These are phyloP conservation scores for Perilla frutescens DNA, from an alignment of 257 asterid genomes.

Conservation along the genomic window DNA sequence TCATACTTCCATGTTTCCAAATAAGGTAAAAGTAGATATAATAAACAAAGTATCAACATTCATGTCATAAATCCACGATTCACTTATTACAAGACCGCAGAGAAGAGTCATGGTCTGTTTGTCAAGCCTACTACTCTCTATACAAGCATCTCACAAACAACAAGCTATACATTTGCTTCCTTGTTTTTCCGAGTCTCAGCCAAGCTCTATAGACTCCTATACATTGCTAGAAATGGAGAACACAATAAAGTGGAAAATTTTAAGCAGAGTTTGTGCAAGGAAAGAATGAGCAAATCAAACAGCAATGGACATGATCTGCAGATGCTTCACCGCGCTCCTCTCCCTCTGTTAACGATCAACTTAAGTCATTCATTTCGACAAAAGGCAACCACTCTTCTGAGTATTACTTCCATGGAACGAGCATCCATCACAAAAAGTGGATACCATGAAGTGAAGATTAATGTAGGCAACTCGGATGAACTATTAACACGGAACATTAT, in stretches of 20 bases:
- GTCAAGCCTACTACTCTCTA: slow-evolving; percentile 37
- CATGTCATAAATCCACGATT: slow-evolving; percentile 31
- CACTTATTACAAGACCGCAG: slow-evolving; percentile 24
- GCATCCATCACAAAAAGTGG: slow-evolving; percentile 57
- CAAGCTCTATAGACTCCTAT: slow-evolving; percentile 46
- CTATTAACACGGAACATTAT: slow-evolving; percentile 39
- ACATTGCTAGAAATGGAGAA: slow-evolving; percentile 37
- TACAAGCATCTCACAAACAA: slow-evolving; percentile 44
- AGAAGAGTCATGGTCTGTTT: slow-evolving; percentile 14
- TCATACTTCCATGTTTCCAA: too few relatives aligned
- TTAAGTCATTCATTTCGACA: slow-evolving; percentile 37
- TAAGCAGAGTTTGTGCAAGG: neutral
- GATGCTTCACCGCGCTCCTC: slow-evolving; percentile 31
- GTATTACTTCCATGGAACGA: slow-evolving; percentile 36
- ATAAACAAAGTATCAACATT: slow-evolving; percentile 6
- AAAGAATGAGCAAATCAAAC: slow-evolving; percentile 16
- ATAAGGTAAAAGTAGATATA: too few relatives aligned
- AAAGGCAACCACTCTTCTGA: slow-evolving; percentile 27
- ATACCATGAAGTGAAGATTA: slow-evolving; percentile 34
- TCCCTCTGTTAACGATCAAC: slow-evolving; percentile 39
- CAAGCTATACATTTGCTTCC: slow-evolving; percentile 33
- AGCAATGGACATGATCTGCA: slow-evolving; percentile 29
- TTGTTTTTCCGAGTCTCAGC: slow-evolving; percentile 32
- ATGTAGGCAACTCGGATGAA: slow-evolving; percentile 35
- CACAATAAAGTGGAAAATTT: slow-evolving; percentile 3